Conservation (phyloP, 1,284 basidiomycete species). For the Cutaneotrichosporon sp. region DNA sequence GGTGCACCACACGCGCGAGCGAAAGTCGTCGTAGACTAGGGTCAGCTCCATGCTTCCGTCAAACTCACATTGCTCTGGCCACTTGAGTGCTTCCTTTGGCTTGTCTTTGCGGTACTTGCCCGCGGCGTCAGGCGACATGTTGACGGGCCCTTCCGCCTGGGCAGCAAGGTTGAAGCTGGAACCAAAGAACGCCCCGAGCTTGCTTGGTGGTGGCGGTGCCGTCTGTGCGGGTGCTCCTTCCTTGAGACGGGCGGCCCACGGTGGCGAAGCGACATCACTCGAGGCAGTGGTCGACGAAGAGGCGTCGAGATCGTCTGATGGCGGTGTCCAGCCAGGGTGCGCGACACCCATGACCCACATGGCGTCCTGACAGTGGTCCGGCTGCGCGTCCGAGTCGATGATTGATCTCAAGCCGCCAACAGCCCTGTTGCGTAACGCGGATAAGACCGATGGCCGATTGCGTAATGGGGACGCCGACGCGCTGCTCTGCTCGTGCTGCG, state of each 20-base stretch:
- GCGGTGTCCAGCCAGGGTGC: constrained; percentile 54
- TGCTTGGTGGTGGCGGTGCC: constrained; percentile 20
- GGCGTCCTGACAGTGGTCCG: constrained; percentile 69
- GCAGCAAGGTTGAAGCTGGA: constrained; percentile 20
- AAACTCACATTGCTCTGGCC: constrained; percentile 47
- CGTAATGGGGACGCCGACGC: constrained; percentile 33
- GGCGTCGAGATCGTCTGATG: neutral
- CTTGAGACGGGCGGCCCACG: constrained; percentile 10
- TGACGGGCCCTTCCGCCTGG: constrained; percentile 5
- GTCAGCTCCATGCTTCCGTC: constrained; percentile 39
- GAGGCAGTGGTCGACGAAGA: neutral
- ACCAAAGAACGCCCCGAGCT: constrained; percentile 42
- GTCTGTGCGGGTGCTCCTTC: constrained; percentile 7
- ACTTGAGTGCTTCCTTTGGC: constrained; percentile 32
- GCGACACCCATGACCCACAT: constrained; percentile 79
- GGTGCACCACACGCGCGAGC: constrained; percentile 80
- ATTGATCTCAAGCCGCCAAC: constrained; percentile 63
- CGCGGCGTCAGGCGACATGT: constrained; percentile 5
- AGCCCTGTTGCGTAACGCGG: constrained; percentile 44
- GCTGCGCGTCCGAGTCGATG: constrained; percentile 68
- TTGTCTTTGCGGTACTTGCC: constrained; percentile 22
- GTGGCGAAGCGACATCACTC: constrained; percentile 3
- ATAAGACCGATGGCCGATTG: constrained; percentile 35
- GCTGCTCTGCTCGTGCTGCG: neutral
- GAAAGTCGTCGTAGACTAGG: constrained; percentile 82